Evolutionary conservation across 345 rosid genomes (phyloP).

Genomic region (Viola odorata): DNA sequence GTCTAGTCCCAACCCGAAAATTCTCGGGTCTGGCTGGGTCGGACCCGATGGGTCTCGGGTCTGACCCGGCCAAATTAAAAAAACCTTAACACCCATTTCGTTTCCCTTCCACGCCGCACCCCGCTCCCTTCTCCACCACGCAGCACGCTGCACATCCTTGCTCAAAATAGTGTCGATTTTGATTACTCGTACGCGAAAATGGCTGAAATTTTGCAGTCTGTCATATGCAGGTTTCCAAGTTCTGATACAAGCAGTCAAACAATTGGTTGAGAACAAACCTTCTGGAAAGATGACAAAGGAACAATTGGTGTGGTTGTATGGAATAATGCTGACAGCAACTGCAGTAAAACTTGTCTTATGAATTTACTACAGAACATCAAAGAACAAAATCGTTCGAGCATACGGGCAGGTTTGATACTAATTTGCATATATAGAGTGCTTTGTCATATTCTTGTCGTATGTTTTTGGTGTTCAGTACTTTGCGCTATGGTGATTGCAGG

Average conservation of each 20-base stretch:
- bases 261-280: constrained; percentile 40
- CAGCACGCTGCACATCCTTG: background rate
- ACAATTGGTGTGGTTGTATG: constrained; percentile 61
- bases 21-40: too few relatives aligned
- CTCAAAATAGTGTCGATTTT: background rate
- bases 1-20: too few relatives aligned
- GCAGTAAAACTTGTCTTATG: constrained; percentile 74
- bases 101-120: too few relatives aligned
- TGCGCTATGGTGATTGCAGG: constrained; percentile 35
- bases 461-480: background rate
- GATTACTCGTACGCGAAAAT: background rate
- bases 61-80: too few relatives aligned
- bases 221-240: constrained; percentile 68
- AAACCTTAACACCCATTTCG: too few relatives aligned
- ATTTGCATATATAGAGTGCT: background rate
- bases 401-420: constrained; percentile 60
- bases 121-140: too few relatives aligned
- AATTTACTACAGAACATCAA: constrained; percentile 75
- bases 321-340: constrained; percentile 81
- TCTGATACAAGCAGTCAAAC: constrained; percentile 62
- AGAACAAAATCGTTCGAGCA: constrained; percentile 79
- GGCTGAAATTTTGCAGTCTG: background rate
- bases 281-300: constrained; percentile 40
- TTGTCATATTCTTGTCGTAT: background rate
- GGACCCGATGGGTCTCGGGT: too few relatives aligned